phyloP scores from a whole-genome alignment of 345 rosid species.

The Moringa oleifera region DNA sequence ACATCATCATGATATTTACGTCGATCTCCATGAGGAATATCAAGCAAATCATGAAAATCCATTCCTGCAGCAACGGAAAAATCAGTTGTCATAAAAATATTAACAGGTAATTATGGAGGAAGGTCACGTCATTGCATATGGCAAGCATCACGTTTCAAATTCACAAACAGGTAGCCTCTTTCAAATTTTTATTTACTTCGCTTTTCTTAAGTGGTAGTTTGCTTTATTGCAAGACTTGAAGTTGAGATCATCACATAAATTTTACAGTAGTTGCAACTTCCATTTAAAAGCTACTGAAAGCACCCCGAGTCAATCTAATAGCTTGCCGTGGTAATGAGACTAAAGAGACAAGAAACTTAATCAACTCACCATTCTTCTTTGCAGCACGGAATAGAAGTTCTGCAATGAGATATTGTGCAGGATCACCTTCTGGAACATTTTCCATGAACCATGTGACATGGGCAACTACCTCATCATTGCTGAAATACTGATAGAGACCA shows the following conservation, averaged over 20 bases:
- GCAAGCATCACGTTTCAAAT: neutral
- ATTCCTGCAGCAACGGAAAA: slow-evolving; percentile 53
- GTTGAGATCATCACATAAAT: neutral
- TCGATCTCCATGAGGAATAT: slow-evolving; percentile 88
- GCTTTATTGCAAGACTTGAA: neutral
- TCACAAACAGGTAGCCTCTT: neutral
- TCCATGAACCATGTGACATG: slow-evolving; percentile 98
- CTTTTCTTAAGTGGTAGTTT: neutral
- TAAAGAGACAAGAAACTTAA: neutral
- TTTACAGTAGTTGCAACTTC: slow-evolving; percentile 3
- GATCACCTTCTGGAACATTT: slow-evolving; percentile 95
- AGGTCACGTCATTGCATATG: neutral
- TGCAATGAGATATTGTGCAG: slow-evolving; percentile 90
- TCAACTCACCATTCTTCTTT: slow-evolving; percentile 73
- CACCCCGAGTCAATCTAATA: neutral
- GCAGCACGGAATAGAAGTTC: slow-evolving; percentile 96
- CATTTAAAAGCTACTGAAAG: neutral
- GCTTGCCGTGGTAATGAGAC: neutral
- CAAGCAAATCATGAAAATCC: slow-evolving; percentile 90
- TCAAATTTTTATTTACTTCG: neutral
- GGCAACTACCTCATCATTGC: slow-evolving; percentile 94
- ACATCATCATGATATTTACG: slow-evolving; percentile 97
- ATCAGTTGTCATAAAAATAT: neutral
- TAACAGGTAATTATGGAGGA: neutral
- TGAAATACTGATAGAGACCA: slow-evolving; percentile 90